Base-by-base conservation (phyloP, 306 rosid genomes). In the Comarum palustre region DNA sequence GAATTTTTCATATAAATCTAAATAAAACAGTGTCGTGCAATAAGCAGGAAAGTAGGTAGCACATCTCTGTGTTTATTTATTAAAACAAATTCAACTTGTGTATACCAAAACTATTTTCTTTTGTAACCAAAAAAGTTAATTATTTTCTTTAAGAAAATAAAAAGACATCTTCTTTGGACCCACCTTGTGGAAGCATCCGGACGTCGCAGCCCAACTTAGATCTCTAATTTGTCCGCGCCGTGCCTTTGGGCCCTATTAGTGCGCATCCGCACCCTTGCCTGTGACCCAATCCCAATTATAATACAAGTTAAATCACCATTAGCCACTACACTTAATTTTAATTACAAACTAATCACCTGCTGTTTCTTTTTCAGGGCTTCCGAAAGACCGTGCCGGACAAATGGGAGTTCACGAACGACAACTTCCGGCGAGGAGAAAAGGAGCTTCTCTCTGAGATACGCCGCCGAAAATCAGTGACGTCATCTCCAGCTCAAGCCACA, bases 331-430 rank as follows among this genome's bases (percentile, higher is more conserved):
- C 55, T 15, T 29, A 39, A 1, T 39, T 16, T 63, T 19, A 38
- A 46, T 6, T 22, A 63, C 1, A 1, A 50, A 61, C 19, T 29
- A 45, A 60, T 42, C 45, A 24, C 6, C 16, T 2, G 27, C 20
- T 48, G 4, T n/a, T 0, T 1, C 61, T n/a, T 75, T 73, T 71
- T 3, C 74, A 94, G 97, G 97, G 97, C 4, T 95, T 95, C 43
- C 80, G 96, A 19, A 95, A 95, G 78, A 90, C 78, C 0, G 99
- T 86, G 14, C 93, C 93, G 19, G 99, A 95, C 82, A 90, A 91
- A 82, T 95, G 99, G 99, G 99, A 95, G 75, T 95, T 95, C 73
- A 90, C 96, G 4, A 95, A 90, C 82, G 96, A 95, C 34, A 32
- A 95, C 54, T 95, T 95, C 88, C 87, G 74, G 46, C 89, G 86